Evolutionary conservation across 1,139 yeast genomes (phyloP), one percentile per base, ranked within the genome.

Genomic region (Trichomonascaceae sp.): DNA sequence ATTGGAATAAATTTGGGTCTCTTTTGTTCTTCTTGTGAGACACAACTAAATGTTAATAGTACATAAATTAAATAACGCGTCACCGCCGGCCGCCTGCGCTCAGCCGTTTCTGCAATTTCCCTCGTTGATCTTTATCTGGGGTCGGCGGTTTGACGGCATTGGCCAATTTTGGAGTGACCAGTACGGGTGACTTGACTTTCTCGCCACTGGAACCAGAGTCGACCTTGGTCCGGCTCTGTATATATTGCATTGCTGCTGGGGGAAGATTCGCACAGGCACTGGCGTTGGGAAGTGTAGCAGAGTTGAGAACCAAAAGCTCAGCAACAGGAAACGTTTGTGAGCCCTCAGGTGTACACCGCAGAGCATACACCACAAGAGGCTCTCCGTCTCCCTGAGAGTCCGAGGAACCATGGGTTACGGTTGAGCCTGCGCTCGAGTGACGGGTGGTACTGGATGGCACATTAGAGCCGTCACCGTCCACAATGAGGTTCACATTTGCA

Each of bases 221-320:
- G 11, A 11, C 6, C 11, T 20, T 20, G 23, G 11, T 20, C 9
- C 23, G 23, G 6, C 9, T 8, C 23, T 20, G 23, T 11, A 37
- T 20, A 23, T 37, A 37, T 3, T 29, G 29, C 13, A 9, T 13
- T 3, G 39, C 39, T 8, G 33, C 18, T 4, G 22, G 16, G 4
- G 30, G 4, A n/a, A 33, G 30, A 17, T 30, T 34, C 15, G n/a
- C 29, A n/a, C n/a, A n/a, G 15, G 30, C 28, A 5, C 26, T 5
- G 4, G 15, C 23, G 13, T 11, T 29, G 4, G 64, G 60, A 16
- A 56, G 38, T 4, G 48, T 42, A 1, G 64, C 66, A 11, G 93
- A 92, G 52, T 81, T 80, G 41, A 79, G 64, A 3, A 77, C 47
- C 11, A 87, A 59, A 26, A 82, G 60, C 49, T 85, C 95, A 0